These are phyloP conservation scores for Trametes cinnabarina DNA, from an alignment of 768 basidiomycete species.

Conservation along the genomic window DNA sequence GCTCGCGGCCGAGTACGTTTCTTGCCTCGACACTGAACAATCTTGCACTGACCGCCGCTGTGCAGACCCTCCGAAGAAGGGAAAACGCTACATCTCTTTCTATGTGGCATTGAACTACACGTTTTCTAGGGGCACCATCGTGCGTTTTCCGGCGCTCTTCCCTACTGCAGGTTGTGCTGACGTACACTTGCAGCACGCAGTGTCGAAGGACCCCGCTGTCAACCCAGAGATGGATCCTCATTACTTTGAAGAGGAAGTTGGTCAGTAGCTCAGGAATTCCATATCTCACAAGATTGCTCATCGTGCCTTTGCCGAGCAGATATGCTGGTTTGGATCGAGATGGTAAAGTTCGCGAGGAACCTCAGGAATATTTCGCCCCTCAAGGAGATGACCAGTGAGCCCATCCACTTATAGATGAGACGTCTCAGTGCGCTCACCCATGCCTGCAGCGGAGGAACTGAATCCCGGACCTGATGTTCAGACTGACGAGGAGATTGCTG, in stretches of 20 bases:
- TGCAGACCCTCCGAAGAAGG: constrained; percentile 35
- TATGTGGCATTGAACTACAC: constrained; percentile 40
- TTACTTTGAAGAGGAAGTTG: constrained; percentile 34
- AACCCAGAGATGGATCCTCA: constrained; percentile 33
- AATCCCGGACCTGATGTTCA: constrained; percentile 31
- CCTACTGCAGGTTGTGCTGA: not conserved
- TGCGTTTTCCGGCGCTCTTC: constrained; percentile 23
- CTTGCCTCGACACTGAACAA: not conserved
- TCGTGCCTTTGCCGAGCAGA: constrained; percentile 21
- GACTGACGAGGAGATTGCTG: constrained; percentile 28
- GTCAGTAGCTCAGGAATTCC: not conserved
- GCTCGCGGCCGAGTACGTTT: constrained; percentile 26
- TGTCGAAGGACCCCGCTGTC: constrained; percentile 28
- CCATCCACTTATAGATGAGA: not conserved
- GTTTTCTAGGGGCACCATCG: constrained; percentile 50
- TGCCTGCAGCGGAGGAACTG: constrained; percentile 26
- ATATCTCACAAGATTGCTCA: not conserved
- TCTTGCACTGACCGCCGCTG: not conserved
- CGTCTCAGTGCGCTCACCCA: not conserved
- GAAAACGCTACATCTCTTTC: constrained; percentile 44
- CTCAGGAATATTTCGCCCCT: constrained; percentile 26
- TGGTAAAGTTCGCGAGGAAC: constrained; percentile 29
- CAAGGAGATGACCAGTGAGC: constrained; percentile 26
- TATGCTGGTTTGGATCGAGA: constrained; percentile 29
- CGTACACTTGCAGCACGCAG: constrained; percentile 28